Evolutionary conservation across 2,329 filamentous ascomycete species (phyloP), one percentile per base, ranked within the genome.

Genomic region (Paecilomyces sp.): DNA sequence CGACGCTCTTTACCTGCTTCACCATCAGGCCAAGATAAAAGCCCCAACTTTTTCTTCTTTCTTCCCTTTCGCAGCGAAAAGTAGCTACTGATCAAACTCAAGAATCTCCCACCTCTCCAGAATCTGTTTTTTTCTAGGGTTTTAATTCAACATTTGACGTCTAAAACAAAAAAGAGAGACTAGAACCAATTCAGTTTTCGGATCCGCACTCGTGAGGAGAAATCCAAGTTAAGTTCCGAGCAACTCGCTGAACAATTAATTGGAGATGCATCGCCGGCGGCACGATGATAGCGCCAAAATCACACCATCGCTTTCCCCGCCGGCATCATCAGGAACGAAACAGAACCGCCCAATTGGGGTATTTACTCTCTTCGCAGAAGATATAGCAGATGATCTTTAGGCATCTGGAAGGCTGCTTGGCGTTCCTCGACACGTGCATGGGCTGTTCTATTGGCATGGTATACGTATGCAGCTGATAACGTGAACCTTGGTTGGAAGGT

Each of bases 1-100:
- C 85, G 12, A 88, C 80, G 13, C 78, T 71, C 56, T 70, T 74
- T 15, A 75, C n/a, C 24, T 28, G 25, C 25, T 31, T 41, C 11
- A 6, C n/a, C 51, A 53, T 53, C 3, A 9, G 6, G 51, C 2
- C 22, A 51, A 24, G 47, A 51, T 51, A 53, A n/a, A 53, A 47
- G 9, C 41, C 18, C 2, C 13, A 41, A 41, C 1, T 2, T 18
- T 18, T 47, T 15, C 9, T 15, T 33, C 11, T 31, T 31, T 31
- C 30, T 31, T 31, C 30, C 30, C 11, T 33, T 33, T 33, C 8
- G 31, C 31, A 33, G 3, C 8, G 7, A 33, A 22, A 47, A 47
- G 2, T 15, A 22, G 41, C 41, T 33, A 33, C n/a, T 22, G 18
- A 6, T 15, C 18, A n/a, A 47, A 18, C 41, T 18, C 3, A 1